Conservation (phyloP, 305 asterid species). For the Vinca major region DNA sequence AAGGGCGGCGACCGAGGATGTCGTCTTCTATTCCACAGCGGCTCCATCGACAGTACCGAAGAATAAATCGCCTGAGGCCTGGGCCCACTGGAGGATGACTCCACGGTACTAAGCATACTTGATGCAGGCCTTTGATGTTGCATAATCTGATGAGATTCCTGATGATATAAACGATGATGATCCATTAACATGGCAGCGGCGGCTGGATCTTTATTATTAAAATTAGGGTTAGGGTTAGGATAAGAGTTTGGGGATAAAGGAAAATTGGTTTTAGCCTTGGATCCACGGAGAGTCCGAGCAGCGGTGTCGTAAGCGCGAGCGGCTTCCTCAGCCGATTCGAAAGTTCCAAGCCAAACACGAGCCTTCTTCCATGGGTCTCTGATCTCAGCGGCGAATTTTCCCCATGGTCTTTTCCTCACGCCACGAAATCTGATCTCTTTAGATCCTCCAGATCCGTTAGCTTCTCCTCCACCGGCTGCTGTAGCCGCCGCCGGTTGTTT, state of each 20-base stretch:
- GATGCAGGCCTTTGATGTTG: slow-evolving; percentile 46
- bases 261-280: slow-evolving; percentile 52
- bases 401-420: slow-evolving; percentile 61
- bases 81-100: slow-evolving; percentile 36
- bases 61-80: slow-evolving; percentile 18
- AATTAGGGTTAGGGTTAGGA: slow-evolving; percentile 17
- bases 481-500: slow-evolving; percentile 20
- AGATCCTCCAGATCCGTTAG: slow-evolving; percentile 40
- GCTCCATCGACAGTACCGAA: neutral
- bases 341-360: slow-evolving; percentile 66
- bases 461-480: slow-evolving; percentile 14
- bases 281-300: slow-evolving; percentile 44
- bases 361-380: slow-evolving; percentile 58
- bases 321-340: slow-evolving; percentile 61
- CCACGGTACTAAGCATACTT: slow-evolving; percentile 39
- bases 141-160: slow-evolving; percentile 25
- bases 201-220: slow-evolving; percentile 16
- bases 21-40: slow-evolving; percentile 16
- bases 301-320: slow-evolving; percentile 62
- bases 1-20: slow-evolving; percentile 42
- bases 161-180: slow-evolving; percentile 11
- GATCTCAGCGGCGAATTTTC: slow-evolving; percentile 58
- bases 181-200: slow-evolving; percentile 16
- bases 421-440: slow-evolving; percentile 52
- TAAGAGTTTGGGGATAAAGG: slow-evolving; percentile 23